A percentile compares a stretch with the other conserved stretches of the same genome.
Evolutionary conservation across 306 rosid species (phyloP).

Genomic region (Erythrophleum fordii): DNA sequence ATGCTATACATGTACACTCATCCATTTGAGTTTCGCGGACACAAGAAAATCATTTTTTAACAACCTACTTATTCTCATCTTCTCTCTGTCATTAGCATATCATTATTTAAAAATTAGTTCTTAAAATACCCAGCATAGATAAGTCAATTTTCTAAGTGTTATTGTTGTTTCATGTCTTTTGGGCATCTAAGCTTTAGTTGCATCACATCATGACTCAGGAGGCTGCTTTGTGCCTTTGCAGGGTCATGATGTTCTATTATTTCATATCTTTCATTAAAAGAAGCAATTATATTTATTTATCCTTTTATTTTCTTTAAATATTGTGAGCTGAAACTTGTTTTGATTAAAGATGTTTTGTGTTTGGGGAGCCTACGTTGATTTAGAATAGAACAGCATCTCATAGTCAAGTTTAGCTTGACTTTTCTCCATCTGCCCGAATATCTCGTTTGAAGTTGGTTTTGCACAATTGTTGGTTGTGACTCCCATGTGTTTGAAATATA

Average conservation of each 20-base stretch:
- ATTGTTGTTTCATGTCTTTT: constrained; percentile 4
- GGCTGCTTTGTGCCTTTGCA: background rate
- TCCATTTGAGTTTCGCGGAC: background rate
- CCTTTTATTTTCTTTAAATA: background rate
- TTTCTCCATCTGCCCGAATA: background rate
- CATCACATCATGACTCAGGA: background rate
- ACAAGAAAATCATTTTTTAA: background rate
- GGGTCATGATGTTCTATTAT: background rate
- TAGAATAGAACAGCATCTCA: background rate
- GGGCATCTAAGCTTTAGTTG: background rate
- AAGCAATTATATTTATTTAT: background rate
- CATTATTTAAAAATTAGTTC: background rate
- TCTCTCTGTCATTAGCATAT: constrained; percentile 13
- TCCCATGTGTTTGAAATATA: background rate
- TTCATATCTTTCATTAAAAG: background rate
- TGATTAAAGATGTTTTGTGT: background rate
- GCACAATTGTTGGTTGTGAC: background rate
- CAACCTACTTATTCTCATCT: background rate
- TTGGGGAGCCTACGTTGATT: background rate
- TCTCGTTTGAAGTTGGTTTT: background rate
- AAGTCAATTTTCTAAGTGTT: constrained; percentile 1
- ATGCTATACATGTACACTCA: background rate
- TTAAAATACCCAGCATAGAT: background rate
- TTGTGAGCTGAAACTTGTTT: constrained; percentile 19
- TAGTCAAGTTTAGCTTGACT: background rate